Evolutionary conservation across 2,329 filamentous ascomycete species (phyloP), one percentile per base, ranked within the genome.

Genomic region (Ilyonectria robusta): DNA sequence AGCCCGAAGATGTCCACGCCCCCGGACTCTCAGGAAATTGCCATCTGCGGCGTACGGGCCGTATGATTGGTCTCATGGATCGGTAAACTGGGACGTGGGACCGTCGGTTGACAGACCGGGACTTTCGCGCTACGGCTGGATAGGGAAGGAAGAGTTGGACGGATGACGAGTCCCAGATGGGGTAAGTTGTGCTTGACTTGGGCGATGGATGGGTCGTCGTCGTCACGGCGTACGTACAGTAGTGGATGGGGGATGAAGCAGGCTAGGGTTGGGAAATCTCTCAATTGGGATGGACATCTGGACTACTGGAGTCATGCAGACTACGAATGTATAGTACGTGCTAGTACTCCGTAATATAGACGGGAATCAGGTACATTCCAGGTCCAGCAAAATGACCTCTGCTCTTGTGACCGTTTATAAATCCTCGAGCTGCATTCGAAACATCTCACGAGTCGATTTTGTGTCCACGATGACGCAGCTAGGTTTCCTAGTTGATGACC

Each of bases 131-230:
- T 64, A 59, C 47, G n/a, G 17, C 63, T 50, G 6, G 37, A 66
- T 62, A 17, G 29, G 63, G 58, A 66, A 62, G 63, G 58, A 51
- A 62, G 29, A 17, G 3, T 33, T 26, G 35, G 6, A 17, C 23
- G 13, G 26, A 29, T 54, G 58, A 47, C 58, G 63, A 57, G 21
- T 48, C 3, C n/a, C 21, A 6, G 31, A 44, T n/a, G 26, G 44
- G 21, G 33, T n/a, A 19, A 10, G 23, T n/a, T 17, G 37, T 37
- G 54, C 31, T 46, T 15, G 21, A n/a, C 29, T 33, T 19, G 29
- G 31, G 29, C 15, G n/a, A 29, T 51, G 26, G 26, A 19, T 35
- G 50, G n/a, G n/a, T 21, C 50, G 50, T 21, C 31, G 50, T 53
- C 50, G n/a, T 35, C 50, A 37, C 31, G 5, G 31, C 23, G n/a